These are phyloP conservation scores for Hamamelis virginiana DNA, from an alignment of 164 flowering plant genomes.

Conservation along the genomic window DNA sequence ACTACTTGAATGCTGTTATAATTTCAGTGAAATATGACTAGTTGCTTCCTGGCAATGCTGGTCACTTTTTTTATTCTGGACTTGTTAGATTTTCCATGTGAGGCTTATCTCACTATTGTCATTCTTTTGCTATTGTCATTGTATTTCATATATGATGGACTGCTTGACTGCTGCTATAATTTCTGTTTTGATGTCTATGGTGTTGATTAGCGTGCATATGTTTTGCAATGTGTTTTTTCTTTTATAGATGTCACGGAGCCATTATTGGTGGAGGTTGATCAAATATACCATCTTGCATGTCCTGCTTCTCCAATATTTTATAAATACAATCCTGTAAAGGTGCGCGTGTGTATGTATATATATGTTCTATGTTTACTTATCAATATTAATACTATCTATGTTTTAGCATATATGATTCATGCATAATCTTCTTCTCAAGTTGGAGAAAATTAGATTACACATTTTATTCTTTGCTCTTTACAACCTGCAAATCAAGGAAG, in stretches of 20 bases:
- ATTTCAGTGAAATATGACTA: too few species aligned
- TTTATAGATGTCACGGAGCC: constrained; percentile 83
- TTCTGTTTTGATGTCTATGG: background rate
- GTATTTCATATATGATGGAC: too few species aligned
- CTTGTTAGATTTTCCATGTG: too few species aligned
- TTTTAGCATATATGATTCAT: too few species aligned
- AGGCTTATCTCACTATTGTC: too few species aligned
- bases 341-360: constrained; percentile 18
- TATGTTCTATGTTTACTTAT: background rate
- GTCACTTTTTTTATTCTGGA: too few species aligned
- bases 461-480: background rate
- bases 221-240: background rate
- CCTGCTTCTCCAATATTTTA: constrained; percentile 97
- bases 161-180: too few species aligned
- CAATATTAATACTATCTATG: background rate
- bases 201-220: background rate
- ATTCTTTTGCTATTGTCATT: too few species aligned
- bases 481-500: background rate
- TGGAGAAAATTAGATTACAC: background rate
- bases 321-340: constrained; percentile 92
- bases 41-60: too few species aligned
- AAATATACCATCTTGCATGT: constrained; percentile 94
- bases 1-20: too few species aligned
- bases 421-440: background rate
- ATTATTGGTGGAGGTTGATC: constrained; percentile 86